Percentiles rank a stretch among this genome's conserved stretches.
These are phyloP conservation scores for Fusarium oligoseptatum DNA, from an alignment of 2,329 filamentous ascomycete species.

Conservation along the genomic window DNA sequence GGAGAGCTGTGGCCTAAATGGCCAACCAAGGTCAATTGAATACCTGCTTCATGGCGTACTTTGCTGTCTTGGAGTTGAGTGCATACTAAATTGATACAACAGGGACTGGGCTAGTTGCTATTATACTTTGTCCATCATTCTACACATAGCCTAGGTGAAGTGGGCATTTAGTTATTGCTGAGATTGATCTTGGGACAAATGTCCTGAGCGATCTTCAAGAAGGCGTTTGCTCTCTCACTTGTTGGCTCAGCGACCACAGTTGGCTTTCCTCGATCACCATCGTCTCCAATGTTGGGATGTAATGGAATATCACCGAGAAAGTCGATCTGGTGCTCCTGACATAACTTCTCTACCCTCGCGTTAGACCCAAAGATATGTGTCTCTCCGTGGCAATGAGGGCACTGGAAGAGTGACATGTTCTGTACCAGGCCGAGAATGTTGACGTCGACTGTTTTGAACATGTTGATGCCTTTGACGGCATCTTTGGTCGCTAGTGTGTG, in stretches of 20 bases:
- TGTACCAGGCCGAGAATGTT: slow-evolving; percentile 89
- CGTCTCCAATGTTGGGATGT: slow-evolving; percentile 86
- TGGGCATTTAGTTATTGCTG: slow-evolving; percentile 13
- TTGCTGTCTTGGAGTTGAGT: slow-evolving; percentile 17
- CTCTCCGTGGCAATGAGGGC: slow-evolving; percentile 80
- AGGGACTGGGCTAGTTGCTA: slow-evolving; percentile 19
- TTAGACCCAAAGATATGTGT: slow-evolving; percentile 81
- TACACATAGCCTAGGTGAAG: slow-evolving; percentile 12
- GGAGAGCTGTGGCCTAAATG: slow-evolving; percentile 30
- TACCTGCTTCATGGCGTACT: slow-evolving; percentile 23
- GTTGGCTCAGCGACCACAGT: slow-evolving; percentile 90
- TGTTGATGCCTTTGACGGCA: slow-evolving; percentile 89
- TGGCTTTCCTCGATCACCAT: slow-evolving; percentile 88
- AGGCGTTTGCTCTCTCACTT: slow-evolving; percentile 78
- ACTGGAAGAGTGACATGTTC: slow-evolving; percentile 90
- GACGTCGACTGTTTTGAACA: slow-evolving; percentile 89
- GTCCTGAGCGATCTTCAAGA: slow-evolving; percentile 75
- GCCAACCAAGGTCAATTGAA: slow-evolving; percentile 40
- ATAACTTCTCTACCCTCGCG: slow-evolving; percentile 76
- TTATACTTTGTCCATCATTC: slow-evolving; percentile 3
- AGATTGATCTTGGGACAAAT: slow-evolving; percentile 62
- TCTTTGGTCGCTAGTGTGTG: slow-evolving; percentile 94
- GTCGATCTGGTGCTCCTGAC: slow-evolving; percentile 78
- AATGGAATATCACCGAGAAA: slow-evolving; percentile 91
- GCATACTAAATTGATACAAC: slow-evolving; percentile 35